phyloP scores from a whole-genome alignment of 495 filamentous ascomycete species.

The Xylaria castorea region DNA sequence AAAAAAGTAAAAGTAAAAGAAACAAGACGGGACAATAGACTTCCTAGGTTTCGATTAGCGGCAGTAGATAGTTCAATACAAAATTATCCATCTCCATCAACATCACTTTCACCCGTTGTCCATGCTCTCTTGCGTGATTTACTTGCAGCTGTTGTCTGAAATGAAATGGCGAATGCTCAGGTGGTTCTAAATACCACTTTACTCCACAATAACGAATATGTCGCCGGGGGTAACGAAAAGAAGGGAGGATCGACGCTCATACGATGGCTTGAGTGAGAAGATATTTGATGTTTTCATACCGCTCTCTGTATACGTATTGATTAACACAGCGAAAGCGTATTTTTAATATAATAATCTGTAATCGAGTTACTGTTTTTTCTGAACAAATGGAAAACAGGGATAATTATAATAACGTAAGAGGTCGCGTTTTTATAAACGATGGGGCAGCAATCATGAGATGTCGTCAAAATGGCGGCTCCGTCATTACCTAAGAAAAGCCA shows the following conservation, averaged over 20 bases:
- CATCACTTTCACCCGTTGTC: neutral
- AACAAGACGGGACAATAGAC: slow-evolving; percentile 25
- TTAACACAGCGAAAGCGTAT: neutral
- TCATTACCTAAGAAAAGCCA: slow-evolving; percentile 16
- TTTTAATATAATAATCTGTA: neutral
- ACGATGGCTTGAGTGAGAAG: neutral
- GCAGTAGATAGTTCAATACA: slow-evolving; percentile 26
- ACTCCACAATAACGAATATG: neutral
- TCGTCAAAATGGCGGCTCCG: slow-evolving; percentile 24
- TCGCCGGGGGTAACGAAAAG: neutral
- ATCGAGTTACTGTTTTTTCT: neutral
- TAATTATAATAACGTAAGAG: neutral
- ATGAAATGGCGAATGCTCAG: neutral
- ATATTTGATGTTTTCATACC: neutral
- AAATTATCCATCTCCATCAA: slow-evolving; percentile 4
- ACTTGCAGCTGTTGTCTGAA: neutral
- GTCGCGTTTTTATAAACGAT: neutral
- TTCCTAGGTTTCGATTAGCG: slow-evolving; percentile 23
- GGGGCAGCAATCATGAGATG: neutral
- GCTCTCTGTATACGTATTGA: neutral
- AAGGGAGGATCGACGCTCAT: neutral
- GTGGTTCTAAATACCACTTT: neutral
- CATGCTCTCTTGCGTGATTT: neutral
- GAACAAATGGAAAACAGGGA: neutral
- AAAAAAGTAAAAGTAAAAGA: slow-evolving; percentile 21